phyloP scores from a whole-genome alignment of 495 filamentous ascomycete species.

The Apiosordaria backusii region DNA sequence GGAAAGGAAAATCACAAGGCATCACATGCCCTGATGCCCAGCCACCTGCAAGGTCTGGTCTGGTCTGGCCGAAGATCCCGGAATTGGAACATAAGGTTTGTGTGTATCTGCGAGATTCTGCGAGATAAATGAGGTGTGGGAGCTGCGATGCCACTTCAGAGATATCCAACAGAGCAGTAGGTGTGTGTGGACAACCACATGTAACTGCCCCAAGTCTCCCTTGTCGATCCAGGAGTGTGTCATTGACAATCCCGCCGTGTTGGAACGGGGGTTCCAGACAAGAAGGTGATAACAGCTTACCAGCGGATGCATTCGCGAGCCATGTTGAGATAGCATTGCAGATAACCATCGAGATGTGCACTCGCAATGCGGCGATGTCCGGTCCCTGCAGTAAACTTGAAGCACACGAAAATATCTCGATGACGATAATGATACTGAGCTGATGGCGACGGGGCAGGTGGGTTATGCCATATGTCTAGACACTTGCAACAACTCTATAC shows the following conservation, averaged over 20 bases:
- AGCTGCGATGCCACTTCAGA: no score
- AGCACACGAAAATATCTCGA: not conserved
- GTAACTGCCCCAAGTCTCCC: not conserved
- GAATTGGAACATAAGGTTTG: not conserved
- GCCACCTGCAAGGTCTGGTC: no score
- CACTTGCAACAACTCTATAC: no score
- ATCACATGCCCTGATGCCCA: not conserved
- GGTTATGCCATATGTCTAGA: no score
- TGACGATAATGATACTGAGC: no score
- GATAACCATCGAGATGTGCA: not conserved
- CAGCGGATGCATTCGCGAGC: not conserved
- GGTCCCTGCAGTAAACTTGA: not conserved
- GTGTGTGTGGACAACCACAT: not conserved
- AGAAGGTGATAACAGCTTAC: not conserved
- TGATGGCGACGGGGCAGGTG: no score
- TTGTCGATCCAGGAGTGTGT: not conserved
- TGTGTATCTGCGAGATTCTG: not conserved
- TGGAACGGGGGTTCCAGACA: not conserved
- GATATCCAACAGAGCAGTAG: not conserved
- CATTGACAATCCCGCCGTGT: not conserved
- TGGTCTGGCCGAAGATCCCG: no score
- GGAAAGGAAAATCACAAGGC: not conserved
- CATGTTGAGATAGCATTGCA: not conserved
- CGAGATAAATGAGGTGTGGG: not conserved
- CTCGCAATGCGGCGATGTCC: not conserved